Base-by-base conservation (phyloP, 164 flowering plant species). In the Tinospora cordifolia region DNA sequence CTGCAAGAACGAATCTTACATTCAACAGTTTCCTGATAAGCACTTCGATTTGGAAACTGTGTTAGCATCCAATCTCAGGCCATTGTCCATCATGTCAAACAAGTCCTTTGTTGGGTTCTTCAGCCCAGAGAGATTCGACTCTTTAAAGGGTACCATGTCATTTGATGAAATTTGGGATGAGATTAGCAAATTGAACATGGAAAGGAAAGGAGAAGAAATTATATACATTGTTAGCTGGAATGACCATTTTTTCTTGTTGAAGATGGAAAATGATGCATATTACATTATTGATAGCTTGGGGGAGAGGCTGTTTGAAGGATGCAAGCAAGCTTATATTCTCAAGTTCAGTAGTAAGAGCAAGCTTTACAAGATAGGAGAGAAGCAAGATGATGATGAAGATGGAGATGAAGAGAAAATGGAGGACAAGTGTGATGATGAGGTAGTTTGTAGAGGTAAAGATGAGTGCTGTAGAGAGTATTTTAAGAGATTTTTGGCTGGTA, bases 1-100 rank as follows among this genome's bases (percentile, higher is more conserved):
- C n/a, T 95, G 99, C 68, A 88, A 86, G 69, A 88, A 90, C 75
- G 96, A 88, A 67, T 77, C 77, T 11, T 90, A 90, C 66, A 78
- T 79, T 74, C 83, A 82, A 66, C 72, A 78, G 3, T 95, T 92
- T 39, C 96, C 99, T 40, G 99, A 95, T 84, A 88, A 86, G 80
- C 99, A 95, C 79, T 92, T 92, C 79, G 99, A 95, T 75, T 87
- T 95, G 3, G 99, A 95, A 39, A 91, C 99, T 0, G 96, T 95
- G 49, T 82, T 95, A n/a, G 87, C 86, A 76, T 97, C 98, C 71
- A 87, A 91, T 71, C 81, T 86, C 24, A 87, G 97, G 1, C 82
- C 87, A 3, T 84, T 95, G 26, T 76, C 90, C 21, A 96, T 92
- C 0, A 75, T 77, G 38, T 85, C 88, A 6, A 82, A 78, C 36